Evolutionary conservation across 2,329 filamentous ascomycete genomes (phyloP), one percentile per base, ranked within the genome.

Genomic region (Botrytis fabae): DNA sequence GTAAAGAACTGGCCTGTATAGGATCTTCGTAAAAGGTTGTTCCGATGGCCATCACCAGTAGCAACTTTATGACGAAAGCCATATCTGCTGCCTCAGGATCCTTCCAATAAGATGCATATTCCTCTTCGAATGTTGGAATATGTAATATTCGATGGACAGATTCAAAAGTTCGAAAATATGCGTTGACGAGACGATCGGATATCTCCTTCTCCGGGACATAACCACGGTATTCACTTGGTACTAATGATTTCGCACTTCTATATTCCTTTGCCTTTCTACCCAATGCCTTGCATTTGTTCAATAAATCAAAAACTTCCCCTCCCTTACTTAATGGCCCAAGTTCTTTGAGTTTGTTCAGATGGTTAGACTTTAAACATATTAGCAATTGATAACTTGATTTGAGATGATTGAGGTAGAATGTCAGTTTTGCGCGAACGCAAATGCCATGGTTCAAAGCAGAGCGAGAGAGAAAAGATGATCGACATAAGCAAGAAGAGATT

Each of bases 81-180:
- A 61, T 60, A 59, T 63, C 73, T 18, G 71, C 69, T 42, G 69
- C 38, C 7, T 68, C 42, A 14, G 78, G 74, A 8, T 80, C 72
- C 22, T 79, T 74, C 84, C 84, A 85, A 74, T 85, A 83, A 0
- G 73, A 73, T 20, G 76, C 72, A 73, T 85, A 86, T 44, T 85
- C 82, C 66, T 80, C 78, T 78, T 81, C 80, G 73, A 86, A 86
- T 1, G 81, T 82, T 7, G 84, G 83, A 22, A 81, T 78, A 74
- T 86, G 84, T 7, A 86, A 72, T 54, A 86, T 81, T n/a, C 83
- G 81, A 72, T 85, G 85, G 1, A 82, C 80, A 7, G 77, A 81
- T 62, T 84, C 85, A 74, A 82, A 84, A 0, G 80, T 82, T 16
- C 81, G 80, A 54, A 85, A 80, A 77, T 86, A 86, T 0, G 82